Evolutionary conservation across 1,284 basidiomycete genomes (phyloP), one percentile per base, ranked within the genome.

Genomic region (Heterobasidion occidentale): DNA sequence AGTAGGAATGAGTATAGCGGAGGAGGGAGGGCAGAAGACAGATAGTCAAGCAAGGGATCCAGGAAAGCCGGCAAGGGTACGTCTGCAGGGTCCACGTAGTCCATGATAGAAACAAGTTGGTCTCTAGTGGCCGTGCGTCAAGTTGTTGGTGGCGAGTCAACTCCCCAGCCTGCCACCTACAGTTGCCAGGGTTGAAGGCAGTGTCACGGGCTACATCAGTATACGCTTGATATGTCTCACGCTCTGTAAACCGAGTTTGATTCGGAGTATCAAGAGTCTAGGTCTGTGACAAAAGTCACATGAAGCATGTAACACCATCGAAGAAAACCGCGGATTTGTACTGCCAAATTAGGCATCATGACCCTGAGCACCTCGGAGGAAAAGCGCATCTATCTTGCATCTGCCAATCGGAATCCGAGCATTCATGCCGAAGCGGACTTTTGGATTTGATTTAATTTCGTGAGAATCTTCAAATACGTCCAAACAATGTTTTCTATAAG

Each of bases 11-110:
- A 73, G 66, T 80, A 84, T 19, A 85, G 62, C 7, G 79, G 77
- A 11, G 74, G 68, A 8, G 88, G 85, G 2, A 90, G 73, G 51
- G 66, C 67, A 14, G 78, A 75, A 20, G 76, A 68, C 38, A 89
- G 69, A 64, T 78, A 84, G 33, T 77, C 68, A 46, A 89, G 74
- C 1, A 84, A 47, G 38, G 78, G 77, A 57, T 83, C 77, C 56
- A 88, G 61, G 58, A 77, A 60, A 17, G 63, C 62, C n/a, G 75
- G 75, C 36, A 77, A 56, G 27, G 62, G 63, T 27, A 67, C 57
- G 60, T 71, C 63, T 42, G 60, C 59, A 20, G 66, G 62, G 47
- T 62, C 60, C 52, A 69, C 60, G 58, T 46, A 54, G 44, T 58
- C 52, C 61, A 61, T 62, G 44, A 7, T 50, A 45, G n/a, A 33